These are phyloP conservation scores for Capillidium heterosporum DNA, from an alignment of 371 early-diverging fungal species.

Conservation along the genomic window DNA sequence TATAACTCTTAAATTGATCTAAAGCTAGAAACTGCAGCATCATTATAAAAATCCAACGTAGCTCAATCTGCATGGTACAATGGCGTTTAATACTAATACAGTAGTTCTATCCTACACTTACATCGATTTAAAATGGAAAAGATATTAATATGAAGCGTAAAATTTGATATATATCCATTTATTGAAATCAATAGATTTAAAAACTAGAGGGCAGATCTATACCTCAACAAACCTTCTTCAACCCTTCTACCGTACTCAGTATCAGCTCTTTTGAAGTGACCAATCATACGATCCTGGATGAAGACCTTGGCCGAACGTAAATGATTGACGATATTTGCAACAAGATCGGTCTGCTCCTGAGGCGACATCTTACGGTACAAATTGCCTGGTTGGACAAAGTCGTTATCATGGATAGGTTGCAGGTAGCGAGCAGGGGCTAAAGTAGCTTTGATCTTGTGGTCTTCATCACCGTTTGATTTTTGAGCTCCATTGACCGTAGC, in stretches of 20 bases:
- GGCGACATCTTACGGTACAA: constrained; percentile 24
- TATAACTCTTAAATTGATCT: too few relatives aligned
- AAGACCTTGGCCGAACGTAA: constrained; percentile 24
- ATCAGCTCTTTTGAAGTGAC: constrained; percentile 30
- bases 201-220: too few relatives aligned
- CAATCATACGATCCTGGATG: constrained; percentile 36
- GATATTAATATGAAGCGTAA: too few relatives aligned
- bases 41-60: too few relatives aligned
- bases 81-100: too few relatives aligned
- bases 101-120: too few relatives aligned
- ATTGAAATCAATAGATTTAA: too few relatives aligned
- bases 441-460: constrained; percentile 12
- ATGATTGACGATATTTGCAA: constrained; percentile 23
- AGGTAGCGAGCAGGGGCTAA: constrained; percentile 31
- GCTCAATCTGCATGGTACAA: too few relatives aligned
- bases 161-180: too few relatives aligned
- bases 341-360: constrained; percentile 23
- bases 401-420: constrained; percentile 26
- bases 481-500: background rate
- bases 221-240: constrained; percentile 19
- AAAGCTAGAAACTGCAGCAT: too few relatives aligned
- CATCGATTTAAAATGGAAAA: too few relatives aligned
- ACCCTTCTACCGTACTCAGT: constrained; percentile 33
- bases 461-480: background rate
- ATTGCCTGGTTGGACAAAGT: constrained; percentile 30